These are phyloP conservation scores for Nidula microcarpa DNA, from an alignment of 768 basidiomycete species.

Conservation along the genomic window DNA sequence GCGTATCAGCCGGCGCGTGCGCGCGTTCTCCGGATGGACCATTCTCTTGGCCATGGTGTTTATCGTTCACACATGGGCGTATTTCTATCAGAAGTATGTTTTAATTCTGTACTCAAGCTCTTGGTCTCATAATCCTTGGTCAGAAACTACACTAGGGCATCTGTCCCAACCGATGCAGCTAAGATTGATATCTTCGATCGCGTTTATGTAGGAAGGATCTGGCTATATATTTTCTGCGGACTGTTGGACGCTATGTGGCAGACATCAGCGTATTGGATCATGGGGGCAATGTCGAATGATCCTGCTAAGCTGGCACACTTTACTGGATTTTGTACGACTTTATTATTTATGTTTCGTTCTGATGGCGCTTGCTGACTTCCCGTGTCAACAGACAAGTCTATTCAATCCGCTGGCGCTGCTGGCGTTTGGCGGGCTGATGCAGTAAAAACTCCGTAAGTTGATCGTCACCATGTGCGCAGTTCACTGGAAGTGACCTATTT, in stretches of 20 bases:
- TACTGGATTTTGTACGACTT: conserved; percentile 70
- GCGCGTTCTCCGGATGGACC: conserved; percentile 69
- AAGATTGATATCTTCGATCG: conserved; percentile 61
- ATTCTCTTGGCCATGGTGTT: conserved; percentile 64
- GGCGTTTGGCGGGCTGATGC: conserved; percentile 73
- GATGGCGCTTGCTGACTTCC: neutral
- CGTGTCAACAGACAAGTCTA: conserved; percentile 53
- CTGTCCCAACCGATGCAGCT: conserved; percentile 24
- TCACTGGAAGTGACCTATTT: neutral
- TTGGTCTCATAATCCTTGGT: neutral
- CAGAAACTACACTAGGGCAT: conserved; percentile 57
- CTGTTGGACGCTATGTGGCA: conserved; percentile 85
- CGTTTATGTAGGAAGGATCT: conserved; percentile 50
- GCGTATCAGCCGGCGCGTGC: conserved; percentile 53
- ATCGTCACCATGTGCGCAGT: neutral
- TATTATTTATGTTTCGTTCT: neutral
- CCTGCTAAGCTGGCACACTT: conserved; percentile 77
- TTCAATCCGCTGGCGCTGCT: conserved; percentile 76
- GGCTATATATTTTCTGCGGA: conserved; percentile 71
- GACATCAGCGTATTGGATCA: conserved; percentile 77
- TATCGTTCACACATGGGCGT: conserved; percentile 71
- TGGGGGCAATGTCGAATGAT: conserved; percentile 86
- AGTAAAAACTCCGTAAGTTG: conserved; percentile 52
- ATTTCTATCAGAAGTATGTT: conserved; percentile 67
- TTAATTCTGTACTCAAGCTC: neutral